Percentiles rank a stretch among this genome's conserved stretches.
Conservation (phyloP, 441 rosid genomes). For the Eutrema salsugineum region DNA sequence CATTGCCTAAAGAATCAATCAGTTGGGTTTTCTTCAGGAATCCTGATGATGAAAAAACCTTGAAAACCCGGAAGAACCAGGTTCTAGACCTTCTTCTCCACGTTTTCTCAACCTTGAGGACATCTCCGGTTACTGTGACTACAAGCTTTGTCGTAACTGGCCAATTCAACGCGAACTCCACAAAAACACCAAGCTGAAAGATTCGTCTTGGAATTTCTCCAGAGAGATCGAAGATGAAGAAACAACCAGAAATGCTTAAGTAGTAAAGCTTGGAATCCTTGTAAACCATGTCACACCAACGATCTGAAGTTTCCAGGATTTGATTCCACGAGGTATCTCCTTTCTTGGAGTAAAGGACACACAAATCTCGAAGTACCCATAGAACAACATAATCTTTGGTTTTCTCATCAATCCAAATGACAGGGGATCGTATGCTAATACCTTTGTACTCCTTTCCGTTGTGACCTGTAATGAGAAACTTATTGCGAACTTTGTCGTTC, state of each 20-base stretch:
- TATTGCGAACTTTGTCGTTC: neutral
- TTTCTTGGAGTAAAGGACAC: neutral
- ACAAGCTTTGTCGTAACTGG: neutral
- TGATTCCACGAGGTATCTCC: neutral
- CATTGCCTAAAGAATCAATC: neutral
- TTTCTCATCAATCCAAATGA: neutral
- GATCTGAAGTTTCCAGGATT: neutral
- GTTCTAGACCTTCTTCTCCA: neutral
- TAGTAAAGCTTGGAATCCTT: conserved; percentile 9
- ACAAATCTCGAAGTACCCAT: neutral
- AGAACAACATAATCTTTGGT: neutral
- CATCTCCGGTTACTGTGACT: neutral
- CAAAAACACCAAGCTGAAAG: no score
- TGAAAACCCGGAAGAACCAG: neutral
- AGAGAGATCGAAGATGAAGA: neutral
- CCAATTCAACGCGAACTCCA: no score
- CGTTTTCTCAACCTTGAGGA: neutral
- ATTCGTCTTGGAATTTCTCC: neutral
- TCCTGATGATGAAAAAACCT: neutral
- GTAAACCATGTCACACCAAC: neutral
- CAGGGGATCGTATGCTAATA: neutral
- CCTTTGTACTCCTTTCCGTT: neutral
- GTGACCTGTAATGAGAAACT: neutral
- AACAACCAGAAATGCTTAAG: neutral
- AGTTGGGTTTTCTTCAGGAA: neutral